Percentiles rank a stretch among this genome's conserved stretches.
These are phyloP conservation scores for Spergularia marina DNA, from an alignment of 148 eudicot genomes.

Conservation along the genomic window DNA sequence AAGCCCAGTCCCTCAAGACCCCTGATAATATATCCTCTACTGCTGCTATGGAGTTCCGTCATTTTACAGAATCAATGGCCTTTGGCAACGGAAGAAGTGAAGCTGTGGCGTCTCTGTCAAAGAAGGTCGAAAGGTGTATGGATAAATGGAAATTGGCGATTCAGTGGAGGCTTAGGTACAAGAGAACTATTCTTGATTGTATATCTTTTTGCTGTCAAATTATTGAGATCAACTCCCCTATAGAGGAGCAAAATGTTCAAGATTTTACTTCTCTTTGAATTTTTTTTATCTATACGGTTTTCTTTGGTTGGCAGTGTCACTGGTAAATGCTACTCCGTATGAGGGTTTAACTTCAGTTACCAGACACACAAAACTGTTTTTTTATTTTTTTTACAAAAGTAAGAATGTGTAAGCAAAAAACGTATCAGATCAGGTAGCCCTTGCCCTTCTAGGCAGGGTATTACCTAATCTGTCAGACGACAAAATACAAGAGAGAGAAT, in stretches of 20 bases:
- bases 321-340: too few relatives aligned
- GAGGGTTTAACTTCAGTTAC: too few relatives aligned
- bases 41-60: conserved; percentile 36
- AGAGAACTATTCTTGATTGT: conserved; percentile 54
- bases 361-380: too few relatives aligned
- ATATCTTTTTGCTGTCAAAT: conserved; percentile 44
- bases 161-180: conserved; percentile 74
- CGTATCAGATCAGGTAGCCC: too few relatives aligned
- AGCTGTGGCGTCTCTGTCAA: conserved; percentile 5
- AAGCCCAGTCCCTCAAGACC: conserved; percentile 20
- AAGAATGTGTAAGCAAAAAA: neutral
- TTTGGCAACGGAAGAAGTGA: conserved; percentile 25
- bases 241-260: neutral
- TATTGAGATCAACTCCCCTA: conserved; percentile 23
- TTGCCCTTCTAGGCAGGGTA: too few relatives aligned
- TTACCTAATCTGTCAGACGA: too few relatives aligned
- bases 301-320: too few relatives aligned
- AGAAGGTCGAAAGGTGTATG: conserved; percentile 36
- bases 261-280: neutral
- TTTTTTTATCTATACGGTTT: too few relatives aligned
- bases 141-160: conserved; percentile 72
- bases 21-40: conserved; percentile 24
- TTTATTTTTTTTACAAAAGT: neutral
- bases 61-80: conserved; percentile 40
- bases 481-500: too few relatives aligned